A percentile compares a stretch with the other conserved stretches of the same genome.
Conservation (phyloP, 2,329 filamentous ascomycete species). For the Xylaria sp. region DNA sequence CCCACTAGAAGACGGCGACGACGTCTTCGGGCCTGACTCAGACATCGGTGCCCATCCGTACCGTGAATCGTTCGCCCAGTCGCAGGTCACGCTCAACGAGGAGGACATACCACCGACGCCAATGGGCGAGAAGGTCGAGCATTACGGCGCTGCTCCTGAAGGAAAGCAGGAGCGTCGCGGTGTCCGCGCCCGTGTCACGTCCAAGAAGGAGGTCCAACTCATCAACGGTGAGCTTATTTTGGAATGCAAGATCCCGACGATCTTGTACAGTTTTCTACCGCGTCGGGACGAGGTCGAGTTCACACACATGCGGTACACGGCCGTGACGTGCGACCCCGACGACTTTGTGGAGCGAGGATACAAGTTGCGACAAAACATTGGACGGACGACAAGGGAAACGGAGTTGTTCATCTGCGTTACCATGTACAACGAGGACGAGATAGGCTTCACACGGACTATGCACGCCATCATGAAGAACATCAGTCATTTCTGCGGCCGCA, state of each 20-base stretch:
- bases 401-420: constrained; percentile 97
- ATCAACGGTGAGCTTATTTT: constrained; percentile 98
- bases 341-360: constrained; percentile 91
- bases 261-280: constrained; percentile 95
- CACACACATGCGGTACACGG: constrained; percentile 95
- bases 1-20: constrained; percentile 72
- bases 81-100: constrained; percentile 66
- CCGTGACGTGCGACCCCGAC: constrained; percentile 90
- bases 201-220: constrained; percentile 91
- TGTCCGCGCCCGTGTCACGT: constrained; percentile 85
- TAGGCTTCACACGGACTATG: constrained; percentile 95
- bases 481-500: constrained; percentile 95
- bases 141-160: constrained; percentile 88
- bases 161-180: constrained; percentile 89
- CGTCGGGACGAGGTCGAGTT: constrained; percentile 94
- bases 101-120: constrained; percentile 50
- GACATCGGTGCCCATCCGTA: constrained; percentile 65
- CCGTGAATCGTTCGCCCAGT: constrained; percentile 67
- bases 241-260: constrained; percentile 99
- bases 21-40: constrained; percentile 75
- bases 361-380: constrained; percentile 88
- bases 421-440: constrained; percentile 99
- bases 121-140: constrained; percentile 70
- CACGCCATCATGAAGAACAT: constrained; percentile 98
- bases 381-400: constrained; percentile 90